These are phyloP conservation scores for Endoconidiophora polonica DNA, from an alignment of 2,329 filamentous ascomycete genomes.

Conservation along the genomic window DNA sequence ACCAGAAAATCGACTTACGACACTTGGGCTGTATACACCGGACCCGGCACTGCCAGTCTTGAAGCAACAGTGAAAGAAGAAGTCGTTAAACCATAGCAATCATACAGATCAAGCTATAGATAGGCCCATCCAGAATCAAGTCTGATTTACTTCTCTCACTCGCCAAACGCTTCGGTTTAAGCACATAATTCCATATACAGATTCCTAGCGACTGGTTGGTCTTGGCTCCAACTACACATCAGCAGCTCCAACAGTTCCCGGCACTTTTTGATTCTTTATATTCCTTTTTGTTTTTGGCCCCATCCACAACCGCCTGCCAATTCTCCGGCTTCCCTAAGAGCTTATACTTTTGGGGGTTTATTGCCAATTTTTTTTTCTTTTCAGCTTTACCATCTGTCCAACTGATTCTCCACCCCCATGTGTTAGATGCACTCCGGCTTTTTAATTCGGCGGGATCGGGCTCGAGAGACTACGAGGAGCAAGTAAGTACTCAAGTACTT, in stretches of 20 bases:
- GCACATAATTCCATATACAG: too few relatives aligned
- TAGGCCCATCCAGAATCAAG: too few relatives aligned
- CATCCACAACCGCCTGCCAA: background rate
- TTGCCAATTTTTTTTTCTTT: background rate
- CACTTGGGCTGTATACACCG: background rate
- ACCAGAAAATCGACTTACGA: too few relatives aligned
- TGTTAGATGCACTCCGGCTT: constrained; percentile 3
- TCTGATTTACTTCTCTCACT: too few relatives aligned
- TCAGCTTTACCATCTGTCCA: background rate
- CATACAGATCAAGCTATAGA: too few relatives aligned
- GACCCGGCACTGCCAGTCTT: background rate
- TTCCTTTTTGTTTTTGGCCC: background rate
- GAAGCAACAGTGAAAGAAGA: too few relatives aligned
- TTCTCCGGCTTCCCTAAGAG: background rate
- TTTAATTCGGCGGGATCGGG: constrained; percentile 7
- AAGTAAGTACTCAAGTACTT: too few relatives aligned
- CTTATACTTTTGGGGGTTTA: background rate
- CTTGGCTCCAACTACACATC: background rate
- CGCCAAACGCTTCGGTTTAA: too few relatives aligned
- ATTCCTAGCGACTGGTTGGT: background rate
- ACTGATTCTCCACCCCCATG: constrained; percentile 5
- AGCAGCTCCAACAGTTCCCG: background rate
- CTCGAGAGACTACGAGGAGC: background rate
- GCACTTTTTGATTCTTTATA: constrained; percentile 1
- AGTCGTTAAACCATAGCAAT: too few relatives aligned